Base-by-base conservation (phyloP, 2,329 filamentous ascomycete species). In the Xylaria sp. region DNA sequence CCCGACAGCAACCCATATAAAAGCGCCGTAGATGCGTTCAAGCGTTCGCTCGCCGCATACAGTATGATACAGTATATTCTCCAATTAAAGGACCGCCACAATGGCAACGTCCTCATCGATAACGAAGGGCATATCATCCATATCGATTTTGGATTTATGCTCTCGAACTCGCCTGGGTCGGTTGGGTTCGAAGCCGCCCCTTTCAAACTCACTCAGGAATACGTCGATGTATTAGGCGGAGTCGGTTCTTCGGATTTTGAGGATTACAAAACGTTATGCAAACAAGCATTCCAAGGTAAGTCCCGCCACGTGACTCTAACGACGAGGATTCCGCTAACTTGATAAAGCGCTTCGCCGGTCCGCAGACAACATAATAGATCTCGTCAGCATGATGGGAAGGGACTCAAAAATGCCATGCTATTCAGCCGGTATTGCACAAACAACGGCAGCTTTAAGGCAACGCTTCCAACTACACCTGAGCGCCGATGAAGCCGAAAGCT, bases 81-180 rank as follows among this genome's bases (percentile, higher is more conserved):
- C 62, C 93, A 96, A 79, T 87, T 96, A 68, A 96, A 96, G 78
- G 93, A 96, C 76, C 86, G 93, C 12, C 93, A 96, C 78, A 96
- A 96, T 77, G 93, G 93, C 63, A 96, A 96, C 76, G 91, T 96
- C 14, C 85, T 96, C 68, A 92, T 96, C 75, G 93, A 95, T 79
- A 93, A 92, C 75, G 90, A 93, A 78, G 93, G 93, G 9, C 93
- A 96, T 77, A 94, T 95, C 65, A 90, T 96, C 69, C 93, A 96
- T 77, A 96, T 96, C 69, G 93, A 96, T 79, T 96, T 96, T 79
- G 93, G 93, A 64, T 96, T 96, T 78, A 95, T 96, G 92, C 84
- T 96, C 39, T 94, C 92, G 55, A 96, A 96, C 79, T 94, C 92
- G 1, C 93, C 93, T 0, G 93, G 93, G 0, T 92, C 90, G 8